Percentiles rank a stretch among this genome's conserved stretches.
These are phyloP conservation scores for Rubia peregrina DNA, from an alignment of 305 asterid species.

Conservation along the genomic window DNA sequence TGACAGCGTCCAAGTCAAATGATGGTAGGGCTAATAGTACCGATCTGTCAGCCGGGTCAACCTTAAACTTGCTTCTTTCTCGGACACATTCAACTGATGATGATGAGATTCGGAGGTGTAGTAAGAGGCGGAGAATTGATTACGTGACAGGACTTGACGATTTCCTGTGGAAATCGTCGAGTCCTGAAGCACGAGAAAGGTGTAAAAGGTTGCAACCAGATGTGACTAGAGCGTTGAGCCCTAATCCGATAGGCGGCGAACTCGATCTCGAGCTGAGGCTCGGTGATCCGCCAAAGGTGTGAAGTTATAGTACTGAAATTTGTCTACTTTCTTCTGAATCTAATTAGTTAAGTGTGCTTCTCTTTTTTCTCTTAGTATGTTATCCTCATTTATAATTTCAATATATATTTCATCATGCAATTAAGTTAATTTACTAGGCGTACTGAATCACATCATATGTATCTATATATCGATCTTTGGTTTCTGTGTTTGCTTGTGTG, in stretches of 20 bases:
- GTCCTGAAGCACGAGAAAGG: conserved; percentile 27
- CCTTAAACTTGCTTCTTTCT: conserved; percentile 33
- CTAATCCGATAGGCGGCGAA: conserved; percentile 33
- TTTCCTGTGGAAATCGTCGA: conserved; percentile 21
- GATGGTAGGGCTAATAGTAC: conserved; percentile 17
- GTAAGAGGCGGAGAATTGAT: conserved; percentile 60
- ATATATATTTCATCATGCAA: background rate
- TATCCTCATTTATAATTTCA: background rate
- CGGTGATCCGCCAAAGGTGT: conserved; percentile 70
- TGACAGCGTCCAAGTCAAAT: conserved; percentile 18
- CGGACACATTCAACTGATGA: conserved; percentile 4
- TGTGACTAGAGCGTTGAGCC: conserved; percentile 12
- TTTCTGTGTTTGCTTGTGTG: background rate
- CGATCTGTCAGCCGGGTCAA: conserved; percentile 26
- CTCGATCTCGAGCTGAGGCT: conserved; percentile 93
- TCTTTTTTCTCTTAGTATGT: conserved; percentile 3
- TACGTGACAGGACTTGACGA: conserved; percentile 20
- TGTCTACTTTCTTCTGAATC: conserved; percentile 1
- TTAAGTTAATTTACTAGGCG: background rate
- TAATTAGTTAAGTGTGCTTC: background rate
- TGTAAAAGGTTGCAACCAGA: conserved; percentile 13
- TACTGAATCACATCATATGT: background rate
- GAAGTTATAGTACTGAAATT: conserved; percentile 28
- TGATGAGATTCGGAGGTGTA: conserved; percentile 36
- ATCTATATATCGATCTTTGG: background rate